Evolutionary conservation across 2,329 filamentous ascomycete genomes (phyloP).

Genomic region (Aphanoascus verrucosus): DNA sequence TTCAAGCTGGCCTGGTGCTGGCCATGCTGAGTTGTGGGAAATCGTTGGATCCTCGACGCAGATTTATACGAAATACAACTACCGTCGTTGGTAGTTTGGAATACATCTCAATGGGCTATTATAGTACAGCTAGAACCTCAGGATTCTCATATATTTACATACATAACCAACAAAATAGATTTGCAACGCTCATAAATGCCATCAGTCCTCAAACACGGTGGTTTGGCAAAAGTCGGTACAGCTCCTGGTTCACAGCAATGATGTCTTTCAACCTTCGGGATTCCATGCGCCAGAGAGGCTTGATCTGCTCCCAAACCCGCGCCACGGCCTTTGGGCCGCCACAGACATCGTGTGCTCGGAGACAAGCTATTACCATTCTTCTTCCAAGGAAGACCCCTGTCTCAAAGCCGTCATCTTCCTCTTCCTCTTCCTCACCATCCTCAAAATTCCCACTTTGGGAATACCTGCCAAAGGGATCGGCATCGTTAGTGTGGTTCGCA

Average conservation of each 20-base stretch:
- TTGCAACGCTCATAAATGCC: neutral
- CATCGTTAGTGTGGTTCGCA: neutral
- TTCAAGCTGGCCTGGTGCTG: no score
- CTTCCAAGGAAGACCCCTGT: slow-evolving; percentile 35
- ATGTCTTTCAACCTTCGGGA: slow-evolving; percentile 30
- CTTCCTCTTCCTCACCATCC: slow-evolving; percentile 12
- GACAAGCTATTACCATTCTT: slow-evolving; percentile 29
- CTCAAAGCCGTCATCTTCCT: slow-evolving; percentile 25
- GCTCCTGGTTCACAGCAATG: slow-evolving; percentile 28
- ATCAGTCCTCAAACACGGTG: neutral
- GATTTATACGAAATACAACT: no score
- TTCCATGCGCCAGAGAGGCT: slow-evolving; percentile 32
- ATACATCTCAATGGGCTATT: no score
- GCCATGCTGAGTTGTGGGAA: no score
- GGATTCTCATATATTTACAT: neutral
- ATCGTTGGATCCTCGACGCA: no score
- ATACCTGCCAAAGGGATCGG: neutral
- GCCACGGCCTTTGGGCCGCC: slow-evolving; percentile 29
- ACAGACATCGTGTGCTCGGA: slow-evolving; percentile 32
- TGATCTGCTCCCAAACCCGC: slow-evolving; percentile 31
- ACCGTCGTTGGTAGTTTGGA: no score
- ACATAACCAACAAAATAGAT: neutral
- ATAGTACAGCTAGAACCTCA: neutral
- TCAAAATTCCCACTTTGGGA: neutral
- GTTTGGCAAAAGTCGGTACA: slow-evolving; percentile 25